Percentiles rank a stretch among this genome's conserved stretches.
Evolutionary conservation across 192 early-diverging fungal species (phyloP).

Genomic region (Martensiomyces pterosporus): DNA sequence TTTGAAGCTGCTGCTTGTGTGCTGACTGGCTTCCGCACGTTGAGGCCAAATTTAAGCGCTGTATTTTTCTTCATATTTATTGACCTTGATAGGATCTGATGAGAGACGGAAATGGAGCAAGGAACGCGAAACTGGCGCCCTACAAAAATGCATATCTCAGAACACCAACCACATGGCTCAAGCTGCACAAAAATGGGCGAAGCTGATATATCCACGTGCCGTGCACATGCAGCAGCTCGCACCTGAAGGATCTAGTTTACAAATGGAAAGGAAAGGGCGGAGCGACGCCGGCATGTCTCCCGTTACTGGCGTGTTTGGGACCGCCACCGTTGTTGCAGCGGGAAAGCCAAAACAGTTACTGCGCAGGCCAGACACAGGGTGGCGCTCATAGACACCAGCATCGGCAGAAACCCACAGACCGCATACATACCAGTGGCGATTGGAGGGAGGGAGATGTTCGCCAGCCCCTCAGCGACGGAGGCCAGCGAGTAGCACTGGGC

Average conservation of each 20-base stretch:
- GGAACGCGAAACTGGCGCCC: too few species aligned
- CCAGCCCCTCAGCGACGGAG: slow-evolving; percentile 45
- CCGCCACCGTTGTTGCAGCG: slow-evolving; percentile 4
- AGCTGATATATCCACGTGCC: too few species aligned
- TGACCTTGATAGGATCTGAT: slow-evolving; percentile 1
- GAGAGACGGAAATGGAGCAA: too few species aligned
- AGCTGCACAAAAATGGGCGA: too few species aligned
- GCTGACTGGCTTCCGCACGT: slow-evolving; percentile 37
- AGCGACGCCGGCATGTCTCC: too few species aligned
- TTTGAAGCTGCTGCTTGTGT: too few species aligned
- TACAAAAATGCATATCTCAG: too few species aligned
- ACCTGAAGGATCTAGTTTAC: too few species aligned
- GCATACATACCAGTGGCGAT: slow-evolving; percentile 30
- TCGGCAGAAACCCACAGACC: slow-evolving; percentile 17
- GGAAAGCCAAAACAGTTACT: slow-evolving; percentile 24
- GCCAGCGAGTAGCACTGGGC: slow-evolving; percentile 47
- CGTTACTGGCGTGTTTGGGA: too few species aligned
- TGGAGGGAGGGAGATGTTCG: slow-evolving; percentile 39
- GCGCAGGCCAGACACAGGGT: slow-evolving; percentile 30
- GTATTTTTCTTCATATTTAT: slow-evolving; percentile 30
- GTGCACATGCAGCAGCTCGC: too few species aligned
- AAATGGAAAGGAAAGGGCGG: too few species aligned
- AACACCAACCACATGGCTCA: too few species aligned
- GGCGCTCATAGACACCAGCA: slow-evolving; percentile 36
- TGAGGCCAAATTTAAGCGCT: slow-evolving; percentile 30